Base-by-base conservation (phyloP, 1,139 yeast genomes). In the Sugiyamaella pinicola region DNA sequence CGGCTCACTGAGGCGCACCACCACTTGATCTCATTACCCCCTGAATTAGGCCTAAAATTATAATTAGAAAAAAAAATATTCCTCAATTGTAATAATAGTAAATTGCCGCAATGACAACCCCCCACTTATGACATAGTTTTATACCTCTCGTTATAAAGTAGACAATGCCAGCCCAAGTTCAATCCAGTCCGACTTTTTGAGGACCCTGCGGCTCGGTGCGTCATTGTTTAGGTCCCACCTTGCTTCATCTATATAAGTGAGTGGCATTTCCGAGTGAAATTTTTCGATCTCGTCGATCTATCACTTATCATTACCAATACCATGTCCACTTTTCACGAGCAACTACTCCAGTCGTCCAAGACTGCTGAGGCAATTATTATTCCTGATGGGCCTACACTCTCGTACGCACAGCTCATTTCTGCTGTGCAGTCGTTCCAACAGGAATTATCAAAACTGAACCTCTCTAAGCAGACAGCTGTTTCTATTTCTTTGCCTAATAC, bases 401-500 rank as follows among this genome's bases (percentile, higher is more conserved):
- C 59, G 15, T 69, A 64, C 55, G 53, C 60, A 8, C 60, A 64
- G 53, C 59, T 68, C 40, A 47, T 63, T 24, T 48, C 56, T 1
- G 65, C 62, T 9, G 55, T 70, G 15, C 51, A 50, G 21, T 56
- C 61, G 29, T 61, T 69, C 53, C 65, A 67, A 55, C 19, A 44
- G n/a, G 61, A 64, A 22, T 61, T 72, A 2, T 64, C 69, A 2
- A 52, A 54, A 34, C 61, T 71, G 10, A 35, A 42, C 15, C 55
- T 71, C 17, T 61, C 64, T 15, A 51, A 50, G n/a, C 80, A 79
- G 57, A 64, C 76, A 2, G 77, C 84, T 1, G 73, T 83, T 48
- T 84, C 85, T 0, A 81, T 84, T 38, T 74, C 85, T 0, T 68
- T 84, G 55, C 82, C 83, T 31, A 84, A 84, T 64, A 72, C 79